Base-by-base conservation (phyloP, 1,139 yeast species). In the Saccharomyces hybrid region DNA sequence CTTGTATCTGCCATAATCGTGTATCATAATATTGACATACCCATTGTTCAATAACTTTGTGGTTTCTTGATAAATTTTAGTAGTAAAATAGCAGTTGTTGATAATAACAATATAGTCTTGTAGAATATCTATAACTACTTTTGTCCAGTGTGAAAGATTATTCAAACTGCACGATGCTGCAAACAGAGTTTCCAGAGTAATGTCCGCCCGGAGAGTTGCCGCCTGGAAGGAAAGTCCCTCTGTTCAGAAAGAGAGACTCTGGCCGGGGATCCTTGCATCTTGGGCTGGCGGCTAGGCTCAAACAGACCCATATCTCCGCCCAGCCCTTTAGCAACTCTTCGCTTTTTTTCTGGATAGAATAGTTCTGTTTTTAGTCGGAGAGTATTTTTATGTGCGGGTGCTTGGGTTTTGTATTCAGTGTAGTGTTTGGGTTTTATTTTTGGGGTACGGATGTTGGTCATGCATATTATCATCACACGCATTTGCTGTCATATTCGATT, bases 31-130 rank as follows among this genome's bases (percentile, higher is more conserved):
- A 42, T 29, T 20, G 29, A 59, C 62, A 59, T 59, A 59, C 62
- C 62, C 62, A 59, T 56, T 56, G 58, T 51, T 56, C 51, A 55
- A 38, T 38, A 38, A 38, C 42, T 38, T 38, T 38, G 42, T 38
- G 42, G 42, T 38, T 38, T 38, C 42, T 38, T 38, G 42, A 50
- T 44, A 31, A 46, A 2, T 20, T 20, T 20, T 20, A 16, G 16
- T 16, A 16, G 16, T 16, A 20, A 20, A 20, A 20, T 20, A 20
- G 23, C 23, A 20, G 23, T 2, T 20, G 23, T 20, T 20, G 23
- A 50, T 44, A 31, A 46, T 50, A 49, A 25, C 47, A 49, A 20
- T 48, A 48, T 14, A 16, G 14, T 11, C 27, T 32, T 42, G 34
- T 32, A 48, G 14, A 23, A 8, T 32, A 29, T 32, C 14, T 29